Percentiles rank a stretch among this genome's conserved stretches.
These are phyloP conservation scores for Cicer bijugum DNA, from an alignment of 306 rosid species.

Conservation along the genomic window DNA sequence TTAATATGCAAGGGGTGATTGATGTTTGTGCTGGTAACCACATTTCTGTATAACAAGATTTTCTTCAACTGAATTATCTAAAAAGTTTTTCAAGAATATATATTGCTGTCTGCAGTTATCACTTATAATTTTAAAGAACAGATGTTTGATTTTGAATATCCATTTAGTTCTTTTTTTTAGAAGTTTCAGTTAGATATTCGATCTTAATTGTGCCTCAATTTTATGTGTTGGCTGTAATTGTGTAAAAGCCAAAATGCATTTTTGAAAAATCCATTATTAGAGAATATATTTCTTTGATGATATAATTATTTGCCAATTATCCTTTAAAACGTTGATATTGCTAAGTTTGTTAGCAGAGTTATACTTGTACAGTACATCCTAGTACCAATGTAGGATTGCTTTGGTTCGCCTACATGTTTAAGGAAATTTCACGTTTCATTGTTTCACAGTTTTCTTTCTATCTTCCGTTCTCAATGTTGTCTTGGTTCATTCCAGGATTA, in stretches of 20 bases:
- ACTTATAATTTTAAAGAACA: slow-evolving; percentile 21
- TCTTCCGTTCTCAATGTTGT: slow-evolving; percentile 32
- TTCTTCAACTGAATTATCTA: slow-evolving; percentile 30
- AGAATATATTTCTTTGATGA: slow-evolving; percentile 1
- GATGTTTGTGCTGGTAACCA: slow-evolving; percentile 19
- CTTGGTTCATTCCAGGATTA: slow-evolving; percentile 64
- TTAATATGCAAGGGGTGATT: slow-evolving; percentile 2
- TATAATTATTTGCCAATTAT: slow-evolving; percentile 35
- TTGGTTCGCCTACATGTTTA: slow-evolving; percentile 13
- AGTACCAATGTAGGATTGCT: not conserved
- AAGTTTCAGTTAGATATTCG: slow-evolving; percentile 24
- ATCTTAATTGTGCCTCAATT: slow-evolving; percentile 12
- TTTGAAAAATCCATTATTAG: slow-evolving; percentile 1
- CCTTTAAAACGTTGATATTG: slow-evolving; percentile 28
- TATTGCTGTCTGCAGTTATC: slow-evolving; percentile 8
- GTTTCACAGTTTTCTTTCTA: not conserved
- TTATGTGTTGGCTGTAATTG: slow-evolving; percentile 35
- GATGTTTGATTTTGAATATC: slow-evolving; percentile 27
- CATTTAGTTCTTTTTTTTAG: not conserved
- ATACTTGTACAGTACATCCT: slow-evolving; percentile 17
- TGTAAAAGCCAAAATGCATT: slow-evolving; percentile 1
- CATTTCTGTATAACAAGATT: slow-evolving; percentile 30
- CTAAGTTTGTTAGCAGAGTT: slow-evolving; percentile 24
- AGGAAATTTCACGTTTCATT: slow-evolving; percentile 34
- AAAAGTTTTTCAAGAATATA: not conserved